Evolutionary conservation across 768 basidiomycete species (phyloP).

Genomic region (Podaxis rugospora): DNA sequence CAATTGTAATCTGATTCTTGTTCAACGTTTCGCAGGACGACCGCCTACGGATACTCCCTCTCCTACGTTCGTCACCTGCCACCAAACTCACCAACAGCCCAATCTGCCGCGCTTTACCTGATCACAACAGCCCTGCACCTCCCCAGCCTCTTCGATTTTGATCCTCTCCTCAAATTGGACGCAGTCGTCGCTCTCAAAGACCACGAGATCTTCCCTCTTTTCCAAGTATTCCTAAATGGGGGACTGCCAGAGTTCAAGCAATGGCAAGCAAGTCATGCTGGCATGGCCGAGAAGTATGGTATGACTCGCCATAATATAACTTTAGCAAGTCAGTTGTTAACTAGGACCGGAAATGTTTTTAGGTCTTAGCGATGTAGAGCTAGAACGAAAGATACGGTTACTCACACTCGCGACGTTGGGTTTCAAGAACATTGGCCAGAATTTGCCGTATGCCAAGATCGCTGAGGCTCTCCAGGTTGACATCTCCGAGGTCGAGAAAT

Average conservation of each 20-base stretch:
- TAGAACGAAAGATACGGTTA: slow-evolving; percentile 79
- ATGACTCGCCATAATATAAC: slow-evolving; percentile 18
- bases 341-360: slow-evolving; percentile 11
- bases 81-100: slow-evolving; percentile 44
- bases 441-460: slow-evolving; percentile 67
- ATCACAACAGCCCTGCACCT: slow-evolving; percentile 64
- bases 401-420: slow-evolving; percentile 73
- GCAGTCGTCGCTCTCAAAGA: slow-evolving; percentile 60
- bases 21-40: slow-evolving; percentile 34
- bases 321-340: neutral
- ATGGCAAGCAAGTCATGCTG: slow-evolving; percentile 53
- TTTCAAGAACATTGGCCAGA: slow-evolving; percentile 71
- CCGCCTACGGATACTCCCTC: slow-evolving; percentile 62
- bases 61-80: slow-evolving; percentile 60
- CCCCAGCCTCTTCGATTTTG: slow-evolving; percentile 74
- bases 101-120: slow-evolving; percentile 51
- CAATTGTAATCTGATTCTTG: neutral
- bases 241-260: slow-evolving; percentile 56
- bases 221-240: slow-evolving; percentile 68
- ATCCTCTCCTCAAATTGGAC: slow-evolving; percentile 73
- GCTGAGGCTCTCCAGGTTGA: slow-evolving; percentile 65
- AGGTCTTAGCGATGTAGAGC: slow-evolving; percentile 55
- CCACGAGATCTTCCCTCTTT: slow-evolving; percentile 69
- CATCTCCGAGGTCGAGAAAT: slow-evolving; percentile 68
- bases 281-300: slow-evolving; percentile 56